Conservation (phyloP, 352 stramenopile genomes). For the Pythium scleroteichum region DNA sequence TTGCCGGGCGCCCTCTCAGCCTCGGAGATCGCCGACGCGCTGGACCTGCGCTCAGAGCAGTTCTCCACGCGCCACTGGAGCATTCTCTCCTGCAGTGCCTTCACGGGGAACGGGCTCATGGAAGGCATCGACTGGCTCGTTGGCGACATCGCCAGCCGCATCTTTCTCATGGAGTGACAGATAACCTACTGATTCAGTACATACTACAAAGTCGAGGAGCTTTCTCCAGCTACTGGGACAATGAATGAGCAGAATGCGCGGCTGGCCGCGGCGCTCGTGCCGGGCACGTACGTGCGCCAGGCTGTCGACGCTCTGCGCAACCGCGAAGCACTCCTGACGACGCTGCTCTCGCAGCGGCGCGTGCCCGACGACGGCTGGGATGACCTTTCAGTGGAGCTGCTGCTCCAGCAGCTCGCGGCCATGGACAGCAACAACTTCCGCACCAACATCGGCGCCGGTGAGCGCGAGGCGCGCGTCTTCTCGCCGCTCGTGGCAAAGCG, state of each 20-base stretch:
- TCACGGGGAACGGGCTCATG: constrained; percentile 94
- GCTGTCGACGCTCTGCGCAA: constrained; percentile 61
- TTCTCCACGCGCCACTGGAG: constrained; percentile 87
- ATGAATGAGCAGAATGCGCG: constrained; percentile 55
- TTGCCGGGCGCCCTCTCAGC: constrained; percentile 89
- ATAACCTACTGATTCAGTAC: constrained; percentile 18
- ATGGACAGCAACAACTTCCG: constrained; percentile 97
- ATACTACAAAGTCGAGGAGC: neutral
- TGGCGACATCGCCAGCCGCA: constrained; percentile 93
- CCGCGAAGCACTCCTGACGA: constrained; percentile 71
- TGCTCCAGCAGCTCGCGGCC: constrained; percentile 84
- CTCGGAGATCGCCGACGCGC: constrained; percentile 89
- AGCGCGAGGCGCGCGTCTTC: constrained; percentile 96
- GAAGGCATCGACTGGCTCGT: constrained; percentile 99
- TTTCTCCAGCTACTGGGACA: too few species aligned
- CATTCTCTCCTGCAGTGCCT: constrained; percentile 96
- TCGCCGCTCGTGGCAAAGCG: constrained; percentile 73
- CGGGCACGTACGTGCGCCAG: constrained; percentile 76
- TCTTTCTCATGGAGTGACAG: constrained; percentile 92
- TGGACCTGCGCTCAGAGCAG: constrained; percentile 82
- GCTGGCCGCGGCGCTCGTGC: constrained; percentile 60
- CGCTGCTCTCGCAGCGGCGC: constrained; percentile 79
- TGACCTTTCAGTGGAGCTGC: constrained; percentile 82
- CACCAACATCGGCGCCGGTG: constrained; percentile 91
- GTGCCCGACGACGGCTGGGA: constrained; percentile 90